Percentiles rank a stretch among this genome's conserved stretches.
Evolutionary conservation across 257 asterid species (phyloP).

Genomic region (Solanum medicagineum): DNA sequence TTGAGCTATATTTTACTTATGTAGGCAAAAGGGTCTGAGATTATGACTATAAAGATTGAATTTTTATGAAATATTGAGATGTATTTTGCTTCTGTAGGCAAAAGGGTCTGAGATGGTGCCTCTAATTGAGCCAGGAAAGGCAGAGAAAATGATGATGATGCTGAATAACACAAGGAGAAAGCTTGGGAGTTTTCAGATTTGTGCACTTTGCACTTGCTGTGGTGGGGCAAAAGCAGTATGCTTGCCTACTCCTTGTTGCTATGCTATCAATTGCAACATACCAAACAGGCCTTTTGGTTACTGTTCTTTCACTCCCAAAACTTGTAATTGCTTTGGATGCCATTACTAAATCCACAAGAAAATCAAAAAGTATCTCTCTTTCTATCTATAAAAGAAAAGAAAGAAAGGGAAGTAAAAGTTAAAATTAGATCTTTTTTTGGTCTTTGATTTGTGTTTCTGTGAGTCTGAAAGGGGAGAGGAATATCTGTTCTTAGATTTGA

Average conservation of each 20-base stretch:
- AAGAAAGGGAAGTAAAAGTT: background rate
- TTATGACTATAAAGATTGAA: background rate
- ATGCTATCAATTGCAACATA: slow-evolving; percentile 79
- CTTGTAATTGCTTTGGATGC: slow-evolving; percentile 78
- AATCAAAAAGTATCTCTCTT: slow-evolving; percentile 9
- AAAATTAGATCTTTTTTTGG: background rate
- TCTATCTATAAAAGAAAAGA: background rate
- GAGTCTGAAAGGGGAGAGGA: slow-evolving; percentile 25
- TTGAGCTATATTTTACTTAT: background rate
- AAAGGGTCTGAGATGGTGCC: slow-evolving; percentile 37
- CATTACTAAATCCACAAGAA: slow-evolving; percentile 21
- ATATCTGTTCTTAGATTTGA: slow-evolving; percentile 23
- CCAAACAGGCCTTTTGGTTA: slow-evolving; percentile 87
- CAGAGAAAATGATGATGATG: slow-evolving; percentile 33
- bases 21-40: background rate
- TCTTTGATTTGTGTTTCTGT: slow-evolving; percentile 9
- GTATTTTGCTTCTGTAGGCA: background rate
- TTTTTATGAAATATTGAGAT: background rate
- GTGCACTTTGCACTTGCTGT: slow-evolving; percentile 79
- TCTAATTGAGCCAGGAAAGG: slow-evolving; percentile 37
- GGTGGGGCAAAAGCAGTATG: slow-evolving; percentile 45
- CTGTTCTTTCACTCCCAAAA: slow-evolving; percentile 78
- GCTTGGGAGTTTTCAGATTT: slow-evolving; percentile 63
- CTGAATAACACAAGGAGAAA: slow-evolving; percentile 53
- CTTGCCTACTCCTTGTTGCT: slow-evolving; percentile 73